Evolutionary conservation across 768 basidiomycete species (phyloP), one percentile per base, ranked within the genome.

Genomic region (Russula sp.): DNA sequence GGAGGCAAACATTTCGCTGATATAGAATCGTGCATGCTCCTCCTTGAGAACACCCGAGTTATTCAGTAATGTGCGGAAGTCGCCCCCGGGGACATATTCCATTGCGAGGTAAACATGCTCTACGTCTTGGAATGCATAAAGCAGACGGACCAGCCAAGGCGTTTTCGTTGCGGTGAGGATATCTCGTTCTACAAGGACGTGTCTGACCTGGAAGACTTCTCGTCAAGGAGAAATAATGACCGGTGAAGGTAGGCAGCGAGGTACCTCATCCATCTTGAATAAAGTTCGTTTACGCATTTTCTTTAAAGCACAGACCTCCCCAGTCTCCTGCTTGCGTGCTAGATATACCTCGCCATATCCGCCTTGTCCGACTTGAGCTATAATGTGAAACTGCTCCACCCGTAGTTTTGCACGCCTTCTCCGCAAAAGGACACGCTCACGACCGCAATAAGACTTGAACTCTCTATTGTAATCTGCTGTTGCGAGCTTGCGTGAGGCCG

Each of bases 41-140:
- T 98, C 95, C 73, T 98, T 96, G 62, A 99, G 81, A 2, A 98
- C 94, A 35, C 97, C 97, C 0, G 95, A 94, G 73, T 98, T 99
- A 76, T 98, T 99, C 44, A 99, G 81, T 44, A 99, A 82, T 0
- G 97, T 99, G 18, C 97, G 84, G 78, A 99, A 99, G 73, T 99
- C 97, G 54, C 97, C 97, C 22, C 97, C 97, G 0, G 95, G 94
- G 18, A 98, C 95, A 72, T 97, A 98, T 79, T 98, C 95, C 96
- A 98, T 98, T 1, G 96, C 96, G 51, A 98, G 88, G 72, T 95
- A 98, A 18, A 98, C 94, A 69, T 90, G 81, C 59, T 89, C 80
- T 0, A 84, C 78, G 71, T 99, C 96, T 75, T 99, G 97, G 76
- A 99, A 99, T 2, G 97, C 97, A 71, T 99, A 99, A 4, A 99